Base-by-base conservation (phyloP, 2,329 filamentous ascomycete species). In the Aureobasidium vineae region DNA sequence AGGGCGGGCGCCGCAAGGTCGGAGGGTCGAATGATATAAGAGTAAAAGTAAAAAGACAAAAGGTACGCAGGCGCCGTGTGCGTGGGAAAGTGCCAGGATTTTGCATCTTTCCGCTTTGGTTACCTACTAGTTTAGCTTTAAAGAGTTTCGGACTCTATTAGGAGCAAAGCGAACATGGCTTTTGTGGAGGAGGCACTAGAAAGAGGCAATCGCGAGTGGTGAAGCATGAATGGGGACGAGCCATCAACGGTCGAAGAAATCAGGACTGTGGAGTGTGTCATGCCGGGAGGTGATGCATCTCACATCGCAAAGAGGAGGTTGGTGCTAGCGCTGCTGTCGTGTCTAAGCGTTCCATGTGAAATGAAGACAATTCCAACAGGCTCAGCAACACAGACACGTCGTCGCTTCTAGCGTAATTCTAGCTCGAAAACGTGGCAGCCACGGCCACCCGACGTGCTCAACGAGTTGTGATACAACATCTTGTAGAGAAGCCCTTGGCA, bases 361-460 rank as follows among this genome's bases (percentile, higher is more conserved):
- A 64, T 64, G 49, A 64, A 52, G 36, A 41, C n/a, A 31, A 54
- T 45, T 53, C 49, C 16, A 64, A 64, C 49, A 54, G 36, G 28
- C 49, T 64, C 49, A 43, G 49, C 49, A 49, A 38, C 47, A 21
- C 43, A 13, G 11, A 45, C 36, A 45, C 33, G 38, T 64, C 23
- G 19, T 53, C 40, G 38, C 61, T 64, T 64, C 61, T 64, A 64
- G 61, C 61, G 49, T 54, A 23, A 7, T 64, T 64, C 61, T 64
- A 64, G 61, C 61, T 64, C 31, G 23, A 36, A 36, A 64, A 64
- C 61, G 61, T 64, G 61, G 61, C 61, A 64, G 61, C 61, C 61
- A 64, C 61, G 19, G 13, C 23, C 7, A 40, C 33, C 19, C 15
- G 33, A 50, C 6, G 5, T 40, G 28, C 59, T 63, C 59, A 63